phyloP scores from a whole-genome alignment of 176 grass and related monocot species.

The Panicum miliaceum region DNA sequence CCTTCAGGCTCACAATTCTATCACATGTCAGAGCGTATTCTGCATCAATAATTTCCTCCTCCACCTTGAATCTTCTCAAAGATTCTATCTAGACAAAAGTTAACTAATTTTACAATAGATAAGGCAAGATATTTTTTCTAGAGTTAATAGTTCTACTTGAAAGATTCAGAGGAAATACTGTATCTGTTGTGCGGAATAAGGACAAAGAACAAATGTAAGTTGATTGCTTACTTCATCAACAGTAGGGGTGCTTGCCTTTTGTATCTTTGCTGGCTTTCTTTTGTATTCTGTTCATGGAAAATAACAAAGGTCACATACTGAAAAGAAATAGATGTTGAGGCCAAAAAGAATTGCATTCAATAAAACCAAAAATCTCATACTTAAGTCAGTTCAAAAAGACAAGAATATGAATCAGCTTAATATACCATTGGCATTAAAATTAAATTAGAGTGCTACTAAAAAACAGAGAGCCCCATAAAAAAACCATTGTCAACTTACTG shows the following conservation, averaged over 20 bases:
- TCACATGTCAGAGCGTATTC: slow-evolving; percentile 70
- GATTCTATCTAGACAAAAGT: slow-evolving; percentile 73
- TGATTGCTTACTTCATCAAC: slow-evolving; percentile 70
- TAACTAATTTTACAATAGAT: slow-evolving; percentile 37
- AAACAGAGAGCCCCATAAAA: neutral
- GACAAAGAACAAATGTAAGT: slow-evolving; percentile 3
- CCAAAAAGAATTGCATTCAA: slow-evolving; percentile 24
- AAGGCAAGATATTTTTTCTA: slow-evolving; percentile 10
- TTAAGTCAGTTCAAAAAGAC: neutral
- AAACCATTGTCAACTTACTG: slow-evolving; percentile 49
- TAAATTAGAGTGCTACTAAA: slow-evolving; percentile 7
- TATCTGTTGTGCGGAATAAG: slow-evolving; percentile 3
- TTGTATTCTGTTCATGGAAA: slow-evolving; percentile 67
- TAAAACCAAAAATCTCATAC: neutral
- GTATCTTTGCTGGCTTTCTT: slow-evolving; percentile 74
- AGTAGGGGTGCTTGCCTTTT: slow-evolving; percentile 53
- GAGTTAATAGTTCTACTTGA: neutral
- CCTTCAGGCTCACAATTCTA: slow-evolving; percentile 68
- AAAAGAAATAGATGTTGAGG: slow-evolving; percentile 24
- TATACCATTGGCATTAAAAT: slow-evolving; percentile 1
- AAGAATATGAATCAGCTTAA: neutral
- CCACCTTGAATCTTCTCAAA: slow-evolving; percentile 73
- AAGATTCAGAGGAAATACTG: slow-evolving; percentile 7
- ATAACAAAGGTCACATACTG: slow-evolving; percentile 13
- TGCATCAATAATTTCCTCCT: slow-evolving; percentile 83